A percentile compares a stretch with the other conserved stretches of the same genome.
These are phyloP conservation scores for Mycena sp. DNA, from an alignment of 1,284 basidiomycete species.

Conservation along the genomic window DNA sequence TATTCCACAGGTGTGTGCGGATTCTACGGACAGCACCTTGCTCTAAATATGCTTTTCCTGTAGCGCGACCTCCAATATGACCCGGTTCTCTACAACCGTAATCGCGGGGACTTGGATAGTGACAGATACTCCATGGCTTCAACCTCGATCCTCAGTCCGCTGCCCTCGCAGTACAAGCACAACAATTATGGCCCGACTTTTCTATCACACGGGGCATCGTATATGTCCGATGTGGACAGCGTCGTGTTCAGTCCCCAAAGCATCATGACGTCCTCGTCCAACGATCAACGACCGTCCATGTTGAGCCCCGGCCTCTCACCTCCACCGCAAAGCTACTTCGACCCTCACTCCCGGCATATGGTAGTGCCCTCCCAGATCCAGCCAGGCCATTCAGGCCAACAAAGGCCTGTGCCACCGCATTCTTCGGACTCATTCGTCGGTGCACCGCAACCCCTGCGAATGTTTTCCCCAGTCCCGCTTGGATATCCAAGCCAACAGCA, in stretches of 20 bases:
- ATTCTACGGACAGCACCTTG: too few relatives aligned
- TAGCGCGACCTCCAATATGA: constrained; percentile 59
- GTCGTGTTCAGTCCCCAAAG: constrained; percentile 7
- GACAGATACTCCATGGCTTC: constrained; percentile 23
- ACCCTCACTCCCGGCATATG: background rate
- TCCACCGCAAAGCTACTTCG: constrained; percentile 22
- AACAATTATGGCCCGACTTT: background rate
- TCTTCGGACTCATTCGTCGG: background rate
- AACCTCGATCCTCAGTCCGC: constrained; percentile 16
- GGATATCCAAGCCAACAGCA: background rate
- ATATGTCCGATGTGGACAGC: constrained; percentile 6
- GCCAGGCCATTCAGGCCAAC: background rate
- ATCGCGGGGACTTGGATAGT: constrained; percentile 50
- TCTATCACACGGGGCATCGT: constrained; percentile 9
- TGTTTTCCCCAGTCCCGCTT: background rate
- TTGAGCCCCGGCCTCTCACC: background rate
- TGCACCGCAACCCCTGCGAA: background rate
- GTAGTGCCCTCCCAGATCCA: too few relatives aligned
- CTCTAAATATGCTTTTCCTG: constrained; percentile 1
- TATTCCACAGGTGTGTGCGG: constrained; percentile 50
- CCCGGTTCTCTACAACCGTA: constrained; percentile 56
- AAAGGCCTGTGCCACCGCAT: background rate
- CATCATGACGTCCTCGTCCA: background rate
- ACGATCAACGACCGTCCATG: background rate
- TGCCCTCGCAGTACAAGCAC: background rate